These are phyloP conservation scores for Fusarium tupiense DNA, from an alignment of 2,329 filamentous ascomycete species.

Conservation along the genomic window DNA sequence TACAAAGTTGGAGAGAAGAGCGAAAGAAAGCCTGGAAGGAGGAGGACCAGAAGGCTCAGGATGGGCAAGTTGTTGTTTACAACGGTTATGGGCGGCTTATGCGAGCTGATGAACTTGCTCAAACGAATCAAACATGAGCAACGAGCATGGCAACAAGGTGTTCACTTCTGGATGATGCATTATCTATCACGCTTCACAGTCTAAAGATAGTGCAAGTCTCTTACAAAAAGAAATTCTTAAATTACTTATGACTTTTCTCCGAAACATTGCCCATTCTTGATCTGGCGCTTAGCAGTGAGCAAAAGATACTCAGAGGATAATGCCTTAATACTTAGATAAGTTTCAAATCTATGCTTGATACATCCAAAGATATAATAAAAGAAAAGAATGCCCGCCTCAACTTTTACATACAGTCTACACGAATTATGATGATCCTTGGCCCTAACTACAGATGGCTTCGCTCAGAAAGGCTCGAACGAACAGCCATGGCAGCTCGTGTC, in stretches of 20 bases:
- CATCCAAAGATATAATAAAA: not conserved
- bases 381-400: not conserved
- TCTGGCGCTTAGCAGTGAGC: accelerated
- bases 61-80: not conserved
- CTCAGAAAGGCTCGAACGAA: conserved; percentile 8
- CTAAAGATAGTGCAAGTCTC: accelerated
- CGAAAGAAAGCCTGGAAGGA: not conserved
- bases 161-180: not conserved
- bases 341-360: too few relatives aligned
- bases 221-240: accelerated
- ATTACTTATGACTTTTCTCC: not conserved
- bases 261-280: accelerated
- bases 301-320: not conserved
- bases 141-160: not conserved
- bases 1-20: not conserved
- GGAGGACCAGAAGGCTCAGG: not conserved
- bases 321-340: accelerated
- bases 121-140: not conserved
- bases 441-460: not conserved
- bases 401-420: not conserved
- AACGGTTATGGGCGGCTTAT: not conserved
- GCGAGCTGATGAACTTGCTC: not conserved
- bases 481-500: conserved; percentile 39
- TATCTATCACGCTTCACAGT: accelerated
- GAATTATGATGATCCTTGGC: not conserved